Conservation (phyloP, 257 asterid species). For the Solanum phureja region DNA sequence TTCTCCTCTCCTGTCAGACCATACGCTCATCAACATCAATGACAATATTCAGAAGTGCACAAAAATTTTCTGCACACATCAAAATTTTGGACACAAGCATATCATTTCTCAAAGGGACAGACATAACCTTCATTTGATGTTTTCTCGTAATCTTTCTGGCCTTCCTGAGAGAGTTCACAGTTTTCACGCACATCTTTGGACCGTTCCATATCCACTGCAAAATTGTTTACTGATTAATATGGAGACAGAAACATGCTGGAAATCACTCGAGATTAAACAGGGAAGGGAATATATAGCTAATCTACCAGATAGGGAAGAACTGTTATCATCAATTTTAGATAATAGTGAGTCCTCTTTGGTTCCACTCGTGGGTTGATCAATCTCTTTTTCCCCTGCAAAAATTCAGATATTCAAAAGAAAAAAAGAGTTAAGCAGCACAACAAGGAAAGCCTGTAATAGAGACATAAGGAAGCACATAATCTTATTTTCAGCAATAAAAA, state of each 20-base stretch:
- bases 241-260: background rate
- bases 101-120: slow-evolving; percentile 11
- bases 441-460: background rate
- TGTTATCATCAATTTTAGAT: background rate
- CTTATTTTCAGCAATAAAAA: background rate
- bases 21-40: background rate
- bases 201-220: slow-evolving; percentile 12
- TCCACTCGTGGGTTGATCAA: background rate
- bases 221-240: background rate
- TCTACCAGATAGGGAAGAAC: slow-evolving; percentile 2
- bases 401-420: background rate
- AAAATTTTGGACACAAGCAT: background rate
- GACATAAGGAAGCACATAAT: background rate
- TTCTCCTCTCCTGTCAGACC: slow-evolving; percentile 33
- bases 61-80: background rate
- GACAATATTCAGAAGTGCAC: background rate
- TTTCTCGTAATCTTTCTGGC: slow-evolving; percentile 13
- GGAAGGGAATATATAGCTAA: background rate
- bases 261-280: background rate
- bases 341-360: background rate
- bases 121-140: background rate
- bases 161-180: slow-evolving; percentile 4
- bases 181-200: slow-evolving; percentile 8
- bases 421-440: background rate
- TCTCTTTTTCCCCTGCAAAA: background rate